Evolutionary conservation across 768 basidiomycete species (phyloP), one percentile per base, ranked within the genome.

Genomic region (Tulasnella sp.): DNA sequence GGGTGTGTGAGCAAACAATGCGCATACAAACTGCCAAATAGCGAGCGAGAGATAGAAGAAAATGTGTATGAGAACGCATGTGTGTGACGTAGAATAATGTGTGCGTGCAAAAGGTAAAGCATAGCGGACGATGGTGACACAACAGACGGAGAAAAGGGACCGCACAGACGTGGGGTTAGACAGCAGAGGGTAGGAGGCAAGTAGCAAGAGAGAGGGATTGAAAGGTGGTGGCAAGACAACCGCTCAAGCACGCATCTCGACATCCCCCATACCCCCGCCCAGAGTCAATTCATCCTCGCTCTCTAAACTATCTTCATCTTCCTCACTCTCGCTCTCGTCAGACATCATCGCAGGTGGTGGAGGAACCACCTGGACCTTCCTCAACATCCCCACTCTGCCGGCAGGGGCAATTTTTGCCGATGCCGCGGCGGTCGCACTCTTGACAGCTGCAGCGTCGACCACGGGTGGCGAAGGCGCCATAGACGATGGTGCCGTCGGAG

Each of bases 251-350:
- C 29, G 27, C 46, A 48, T 48, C 46, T 48, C 46, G 46, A 48
- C 46, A 48, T 48, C 46, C 46, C 29, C 34, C 46, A 48, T 31
- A 31, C 46, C 27, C 6, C 34, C 9, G 36, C n/a, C 27, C 12
- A 48, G n/a, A 29, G 46, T 48, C 25, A 48, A 15, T 32, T 48
- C 46, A 48, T 48, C 46, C 46, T 48, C 46, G 46, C 46, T 48
- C 46, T 48, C 46, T 29, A 48, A 48, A 32, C 46, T 48, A 40
- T 54, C 37, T n/a, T 37, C 50, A 52, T 52, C 50, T 9, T 51
- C 52, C 17, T 54, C 52, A 31, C 39, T 40, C 2, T 49, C 27
- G 46, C 37, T 39, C 8, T 27, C 25, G 11, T 54, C 35, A 17
- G 21, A 23, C 6, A 17, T 40, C 36, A 21, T 39, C 29, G 35